Evolutionary conservation across 139 green algal genomes (phyloP).

Genomic region (Nannochloris sp.): DNA sequence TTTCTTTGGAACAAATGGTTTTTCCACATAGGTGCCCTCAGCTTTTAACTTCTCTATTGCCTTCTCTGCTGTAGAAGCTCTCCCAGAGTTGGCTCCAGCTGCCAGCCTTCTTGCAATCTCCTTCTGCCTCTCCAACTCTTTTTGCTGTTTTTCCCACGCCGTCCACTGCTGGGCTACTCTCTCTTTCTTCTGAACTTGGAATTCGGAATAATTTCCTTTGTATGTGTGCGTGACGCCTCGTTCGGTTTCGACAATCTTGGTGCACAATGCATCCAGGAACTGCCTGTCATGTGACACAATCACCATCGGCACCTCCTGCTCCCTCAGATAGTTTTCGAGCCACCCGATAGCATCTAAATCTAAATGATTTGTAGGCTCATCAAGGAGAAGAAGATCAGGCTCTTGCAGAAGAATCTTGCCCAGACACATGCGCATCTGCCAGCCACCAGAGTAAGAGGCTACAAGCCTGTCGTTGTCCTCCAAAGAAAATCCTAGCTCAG

Average conservation of each 20-base stretch:
- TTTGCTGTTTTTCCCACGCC: slow-evolving; percentile 93
- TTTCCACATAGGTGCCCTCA: slow-evolving; percentile 59
- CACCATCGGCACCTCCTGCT: slow-evolving; percentile 82
- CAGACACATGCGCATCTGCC: slow-evolving; percentile 99
- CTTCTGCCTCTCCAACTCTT: slow-evolving; percentile 80
- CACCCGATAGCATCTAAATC: slow-evolving; percentile 97
- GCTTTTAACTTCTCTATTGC: slow-evolving; percentile 73
- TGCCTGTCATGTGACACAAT: slow-evolving; percentile 95
- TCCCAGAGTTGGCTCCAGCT: slow-evolving; percentile 56
- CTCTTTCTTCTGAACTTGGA: slow-evolving; percentile 48
- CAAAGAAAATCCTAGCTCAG: slow-evolving; percentile 85
- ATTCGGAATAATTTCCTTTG: slow-evolving; percentile 50
- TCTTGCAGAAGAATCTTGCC: slow-evolving; percentile 97
- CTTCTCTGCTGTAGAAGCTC: slow-evolving; percentile 84
- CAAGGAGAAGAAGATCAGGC: slow-evolving; percentile 84
- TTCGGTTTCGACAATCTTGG: slow-evolving; percentile 96
- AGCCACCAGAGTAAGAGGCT: slow-evolving; percentile 75
- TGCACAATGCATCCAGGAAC: slow-evolving; percentile 94
- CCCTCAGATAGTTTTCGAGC: slow-evolving; percentile 89
- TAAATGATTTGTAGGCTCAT: slow-evolving; percentile 99
- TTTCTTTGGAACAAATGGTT: slow-evolving; percentile 75
- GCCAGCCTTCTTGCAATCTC: slow-evolving; percentile 63
- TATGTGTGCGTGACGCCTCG: slow-evolving; percentile 76
- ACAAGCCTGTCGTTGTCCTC: slow-evolving; percentile 83
- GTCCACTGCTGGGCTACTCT: slow-evolving; percentile 62